These are phyloP conservation scores for Colletotrichum abscissum DNA, from an alignment of 2,329 filamentous ascomycete species.

Conservation along the genomic window DNA sequence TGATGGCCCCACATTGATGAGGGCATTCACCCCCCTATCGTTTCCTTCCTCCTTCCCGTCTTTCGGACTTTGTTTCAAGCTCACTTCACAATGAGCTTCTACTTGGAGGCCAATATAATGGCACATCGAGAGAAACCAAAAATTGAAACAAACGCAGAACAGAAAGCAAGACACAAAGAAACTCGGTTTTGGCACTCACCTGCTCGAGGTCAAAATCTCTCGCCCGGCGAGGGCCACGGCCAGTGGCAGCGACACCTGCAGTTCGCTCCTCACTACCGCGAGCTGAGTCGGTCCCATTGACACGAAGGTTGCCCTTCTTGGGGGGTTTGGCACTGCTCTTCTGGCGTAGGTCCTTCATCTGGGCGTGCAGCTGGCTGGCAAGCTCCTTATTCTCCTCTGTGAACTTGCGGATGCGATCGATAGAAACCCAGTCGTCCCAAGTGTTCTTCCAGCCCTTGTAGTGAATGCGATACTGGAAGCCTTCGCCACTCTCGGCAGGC, in stretches of 20 bases:
- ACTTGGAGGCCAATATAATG: background rate
- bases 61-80: conserved; percentile 11
- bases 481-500: conserved; percentile 74
- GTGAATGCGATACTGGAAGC: conserved; percentile 91
- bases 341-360: conserved; percentile 71
- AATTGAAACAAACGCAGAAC: conserved; percentile 26
- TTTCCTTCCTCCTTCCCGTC: background rate
- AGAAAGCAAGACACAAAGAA: conserved; percentile 36
- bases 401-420: conserved; percentile 93
- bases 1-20: conserved; percentile 6
- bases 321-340: conserved; percentile 62
- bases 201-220: conserved; percentile 87
- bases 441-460: conserved; percentile 99
- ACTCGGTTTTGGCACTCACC: conserved; percentile 62
- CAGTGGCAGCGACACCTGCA: conserved; percentile 67
- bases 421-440: conserved; percentile 99
- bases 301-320: conserved; percentile 57
- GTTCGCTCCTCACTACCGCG: conserved; percentile 84
- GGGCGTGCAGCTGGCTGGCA: conserved; percentile 77
- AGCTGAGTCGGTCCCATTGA: conserved; percentile 69
- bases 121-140: background rate
- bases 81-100: background rate
- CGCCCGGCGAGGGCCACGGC: conserved; percentile 77
- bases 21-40: conserved; percentile 15
- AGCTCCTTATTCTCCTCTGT: conserved; percentile 96